Percentiles rank a stretch among this genome's conserved stretches.
Evolutionary conservation across 2,329 filamentous ascomycete genomes (phyloP).

Genomic region (Talaromyces amestolkiae): DNA sequence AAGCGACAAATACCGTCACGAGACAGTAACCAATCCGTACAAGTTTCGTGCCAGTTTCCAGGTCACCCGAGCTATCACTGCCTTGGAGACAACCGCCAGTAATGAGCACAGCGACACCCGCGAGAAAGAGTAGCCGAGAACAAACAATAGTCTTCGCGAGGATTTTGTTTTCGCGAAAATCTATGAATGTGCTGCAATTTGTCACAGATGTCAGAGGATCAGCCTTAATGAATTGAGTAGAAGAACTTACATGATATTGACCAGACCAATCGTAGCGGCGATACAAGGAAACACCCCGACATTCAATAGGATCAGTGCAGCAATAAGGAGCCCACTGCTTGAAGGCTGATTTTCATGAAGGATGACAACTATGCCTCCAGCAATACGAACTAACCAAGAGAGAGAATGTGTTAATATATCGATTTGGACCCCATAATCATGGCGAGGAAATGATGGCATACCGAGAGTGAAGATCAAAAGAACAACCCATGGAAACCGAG

Average conservation of each 20-base stretch:
- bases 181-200: constrained; percentile 1
- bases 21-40: constrained; percentile 26
- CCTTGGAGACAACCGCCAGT: constrained; percentile 24
- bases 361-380: constrained; percentile 23
- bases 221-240: too few relatives aligned
- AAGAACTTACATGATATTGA: constrained; percentile 25
- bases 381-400: constrained; percentile 21
- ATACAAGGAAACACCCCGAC: constrained; percentile 28
- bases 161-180: constrained; percentile 14
- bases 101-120: constrained; percentile 23
- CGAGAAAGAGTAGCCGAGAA: constrained; percentile 24
- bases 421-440: not conserved
- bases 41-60: constrained; percentile 21
- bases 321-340: constrained; percentile 22
- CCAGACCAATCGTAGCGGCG: constrained; percentile 26
- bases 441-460: constrained; percentile 4
- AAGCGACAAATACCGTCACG: constrained; percentile 22
- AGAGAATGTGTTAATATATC: not conserved
- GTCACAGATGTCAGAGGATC: not conserved
- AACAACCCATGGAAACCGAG: constrained; percentile 25
- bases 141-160: constrained; percentile 18
- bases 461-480: constrained; percentile 25
- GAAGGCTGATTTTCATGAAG: constrained; percentile 20
- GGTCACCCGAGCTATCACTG: constrained; percentile 16
- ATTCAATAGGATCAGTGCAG: constrained; percentile 24